Base-by-base conservation (phyloP, 2,329 filamentous ascomycete species). In the Aspergillus awamori region DNA sequence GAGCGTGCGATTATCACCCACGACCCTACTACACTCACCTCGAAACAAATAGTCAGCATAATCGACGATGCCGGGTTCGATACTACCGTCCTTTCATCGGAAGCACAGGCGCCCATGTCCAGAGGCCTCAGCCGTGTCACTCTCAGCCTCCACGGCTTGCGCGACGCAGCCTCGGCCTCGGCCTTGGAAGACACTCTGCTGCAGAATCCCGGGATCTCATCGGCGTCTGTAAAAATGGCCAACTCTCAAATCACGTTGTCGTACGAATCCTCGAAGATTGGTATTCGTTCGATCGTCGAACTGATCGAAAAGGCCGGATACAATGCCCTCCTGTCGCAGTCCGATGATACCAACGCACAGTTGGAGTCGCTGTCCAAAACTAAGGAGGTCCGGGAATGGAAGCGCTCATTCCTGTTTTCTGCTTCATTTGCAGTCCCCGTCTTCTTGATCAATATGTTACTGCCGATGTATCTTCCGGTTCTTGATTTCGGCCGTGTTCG, bases 321-420 rank as follows among this genome's bases (percentile, higher is more conserved):
- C 75, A 97, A 97, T 73, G 95, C 94, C 1, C 81, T 99, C 2
- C 86, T 98, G 10, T 89, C 93, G 0, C 94, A 98, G 67, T 90
- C 88, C 57, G 92, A 98, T 70, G 95, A 99, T 78, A 98, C 96
- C 75, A 96, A 96, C 72, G 94, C 95, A 1, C 95, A 99, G 74
- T 85, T 99, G 2, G 93, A 98, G 76, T 98, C 95, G 1, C 84
- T 99, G 2, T 91, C 95, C 8, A 99, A 99, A 79, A 98, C 95
- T 0, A 91, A 92, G 68, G 95, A 99, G 76, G 97, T 99, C 64
- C 91, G 90, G 65, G 93, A 97, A 76, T 99, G 95, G 95, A 87
- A 86, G 63, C 86, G 83, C 30, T 92, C 93, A 0, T 96, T 98
- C 77, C 83, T 85, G 64, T 83, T 89, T 7, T 97, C 93, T 0